Evolutionary conservation across 2,329 filamentous ascomycete genomes (phyloP).

Genomic region (Tothia fuscella): DNA sequence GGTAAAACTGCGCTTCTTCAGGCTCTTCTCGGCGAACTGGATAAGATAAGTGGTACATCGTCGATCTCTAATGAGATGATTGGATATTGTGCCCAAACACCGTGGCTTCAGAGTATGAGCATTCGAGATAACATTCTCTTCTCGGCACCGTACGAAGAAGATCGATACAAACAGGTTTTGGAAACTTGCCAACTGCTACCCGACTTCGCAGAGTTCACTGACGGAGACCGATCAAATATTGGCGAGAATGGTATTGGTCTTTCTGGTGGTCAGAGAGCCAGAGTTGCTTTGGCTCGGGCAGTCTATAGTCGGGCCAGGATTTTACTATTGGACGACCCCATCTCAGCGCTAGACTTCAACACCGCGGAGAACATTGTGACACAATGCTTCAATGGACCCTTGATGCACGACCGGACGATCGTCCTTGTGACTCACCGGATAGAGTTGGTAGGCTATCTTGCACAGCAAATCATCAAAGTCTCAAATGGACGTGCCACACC

Average conservation of each 20-base stretch:
- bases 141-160: conserved; percentile 54
- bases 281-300: conserved; percentile 48
- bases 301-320: conserved; percentile 45
- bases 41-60: conserved; percentile 39
- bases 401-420: conserved; percentile 41
- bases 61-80: conserved; percentile 41
- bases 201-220: conserved; percentile 50
- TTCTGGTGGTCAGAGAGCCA: conserved; percentile 49
- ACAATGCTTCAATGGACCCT: conserved; percentile 42
- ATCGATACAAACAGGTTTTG: conserved; percentile 55
- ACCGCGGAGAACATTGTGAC: conserved; percentile 50
- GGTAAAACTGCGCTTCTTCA: conserved; percentile 52
- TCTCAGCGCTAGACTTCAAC: conserved; percentile 51
- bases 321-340: conserved; percentile 46
- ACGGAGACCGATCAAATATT: conserved; percentile 50
- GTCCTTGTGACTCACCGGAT: conserved; percentile 54
- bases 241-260: conserved; percentile 51
- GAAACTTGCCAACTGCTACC: conserved; percentile 50
- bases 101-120: conserved; percentile 59
- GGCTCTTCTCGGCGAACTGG: conserved; percentile 47
- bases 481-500: conserved; percentile 24
- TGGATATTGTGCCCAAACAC: conserved; percentile 53
- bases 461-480: conserved; percentile 63
- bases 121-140: conserved; percentile 59
- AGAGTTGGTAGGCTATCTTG: conserved; percentile 60